Conservation (phyloP, 179 eudicot genomes). For the Heliamphora pulchella region DNA sequence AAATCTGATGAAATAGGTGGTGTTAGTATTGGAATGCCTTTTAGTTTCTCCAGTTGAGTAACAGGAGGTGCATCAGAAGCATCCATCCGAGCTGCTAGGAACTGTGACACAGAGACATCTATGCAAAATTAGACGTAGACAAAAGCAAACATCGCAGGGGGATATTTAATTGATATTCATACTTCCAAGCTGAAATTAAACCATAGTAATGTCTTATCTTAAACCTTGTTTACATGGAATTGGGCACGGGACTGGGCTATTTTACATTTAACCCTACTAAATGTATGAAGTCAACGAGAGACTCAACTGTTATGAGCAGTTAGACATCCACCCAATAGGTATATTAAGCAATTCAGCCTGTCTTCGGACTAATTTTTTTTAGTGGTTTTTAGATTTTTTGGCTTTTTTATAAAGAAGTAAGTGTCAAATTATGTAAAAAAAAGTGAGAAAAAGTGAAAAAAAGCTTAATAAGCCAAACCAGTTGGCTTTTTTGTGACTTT, state of each 20-base stretch:
- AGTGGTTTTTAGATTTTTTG: no score
- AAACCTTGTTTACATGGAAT: no score
- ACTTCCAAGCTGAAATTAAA: not conserved
- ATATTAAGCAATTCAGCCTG: no score
- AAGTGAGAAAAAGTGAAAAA: no score
- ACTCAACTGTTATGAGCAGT: not conserved
- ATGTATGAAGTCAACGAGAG: not conserved
- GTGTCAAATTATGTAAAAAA: no score
- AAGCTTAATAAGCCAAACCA: no score
- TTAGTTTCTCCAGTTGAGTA: not conserved
- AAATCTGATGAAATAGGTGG: conserved; percentile 7
- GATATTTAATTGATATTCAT: not conserved
- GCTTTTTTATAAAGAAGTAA: no score
- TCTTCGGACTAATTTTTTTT: no score
- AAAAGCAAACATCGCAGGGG: not conserved
- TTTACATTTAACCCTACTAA: not conserved
- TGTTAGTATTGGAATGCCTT: conserved; percentile 7
- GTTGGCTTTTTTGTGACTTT: no score
- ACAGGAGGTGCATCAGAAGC: conserved; percentile 5
- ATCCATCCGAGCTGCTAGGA: conserved; percentile 2
- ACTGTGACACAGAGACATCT: conserved; percentile 10
- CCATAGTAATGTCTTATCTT: not conserved
- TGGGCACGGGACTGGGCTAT: not conserved
- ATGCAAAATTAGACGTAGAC: not conserved
- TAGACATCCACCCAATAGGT: not conserved